Conservation (phyloP, 495 filamentous ascomycete genomes). For the Amphirosellinia nigrospora region DNA sequence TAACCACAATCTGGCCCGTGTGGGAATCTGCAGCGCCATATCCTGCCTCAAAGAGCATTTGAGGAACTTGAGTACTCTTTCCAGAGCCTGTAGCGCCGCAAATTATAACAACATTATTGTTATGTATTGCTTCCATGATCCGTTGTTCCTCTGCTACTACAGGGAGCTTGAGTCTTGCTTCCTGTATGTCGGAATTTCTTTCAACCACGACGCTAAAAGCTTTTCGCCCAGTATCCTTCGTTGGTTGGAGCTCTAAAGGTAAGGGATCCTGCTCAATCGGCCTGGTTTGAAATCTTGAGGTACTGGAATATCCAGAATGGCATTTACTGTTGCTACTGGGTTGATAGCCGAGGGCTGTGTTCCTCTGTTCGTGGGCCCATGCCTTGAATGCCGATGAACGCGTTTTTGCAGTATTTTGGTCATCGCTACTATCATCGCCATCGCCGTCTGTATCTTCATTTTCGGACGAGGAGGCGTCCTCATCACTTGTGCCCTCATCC, state of each 20-base stretch:
- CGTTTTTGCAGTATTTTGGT: constrained; percentile 43
- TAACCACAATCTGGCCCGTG: constrained; percentile 92
- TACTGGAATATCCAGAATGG: constrained; percentile 49
- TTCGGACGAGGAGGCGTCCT: constrained; percentile 28
- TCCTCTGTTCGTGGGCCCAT: constrained; percentile 88
- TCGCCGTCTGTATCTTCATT: constrained; percentile 34
- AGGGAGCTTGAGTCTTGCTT: constrained; percentile 77
- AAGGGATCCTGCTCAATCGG: constrained; percentile 75
- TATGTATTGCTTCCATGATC: constrained; percentile 97
- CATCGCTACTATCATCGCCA: constrained; percentile 36
- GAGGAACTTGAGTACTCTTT: constrained; percentile 96
- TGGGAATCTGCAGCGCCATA: constrained; percentile 79
- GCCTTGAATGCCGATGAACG: constrained; percentile 82
- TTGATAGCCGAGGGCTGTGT: constrained; percentile 67
- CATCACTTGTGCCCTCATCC: constrained; percentile 15
- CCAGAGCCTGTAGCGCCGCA: constrained; percentile 96
- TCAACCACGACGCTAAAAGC: constrained; percentile 76
- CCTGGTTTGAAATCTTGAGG: constrained; percentile 62
- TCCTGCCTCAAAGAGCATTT: constrained; percentile 93
- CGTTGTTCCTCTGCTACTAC: constrained; percentile 95
- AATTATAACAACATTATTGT: constrained; percentile 85
- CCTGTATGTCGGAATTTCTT: constrained; percentile 75
- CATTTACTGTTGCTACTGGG: constrained; percentile 39
- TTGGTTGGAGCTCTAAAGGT: constrained; percentile 73
- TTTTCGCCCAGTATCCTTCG: constrained; percentile 68